Conservation (phyloP, 768 basidiomycete genomes). For the Hygrophorus russula region DNA sequence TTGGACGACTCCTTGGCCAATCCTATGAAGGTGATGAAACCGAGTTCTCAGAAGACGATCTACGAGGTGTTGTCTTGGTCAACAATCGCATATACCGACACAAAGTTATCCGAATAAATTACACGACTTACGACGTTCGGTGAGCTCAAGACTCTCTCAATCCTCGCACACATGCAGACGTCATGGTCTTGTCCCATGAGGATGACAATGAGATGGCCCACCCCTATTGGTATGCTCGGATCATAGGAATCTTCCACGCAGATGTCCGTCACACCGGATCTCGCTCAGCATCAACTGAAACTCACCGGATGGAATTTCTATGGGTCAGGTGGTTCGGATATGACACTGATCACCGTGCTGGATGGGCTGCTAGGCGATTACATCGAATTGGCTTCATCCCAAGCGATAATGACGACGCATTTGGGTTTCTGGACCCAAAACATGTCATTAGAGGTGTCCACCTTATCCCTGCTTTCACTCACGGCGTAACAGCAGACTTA, state of each 20-base stretch:
- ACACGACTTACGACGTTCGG: slow-evolving; percentile 20
- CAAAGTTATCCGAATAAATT: slow-evolving; percentile 16
- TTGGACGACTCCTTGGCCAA: slow-evolving; percentile 5
- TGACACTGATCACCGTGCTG: slow-evolving; percentile 8
- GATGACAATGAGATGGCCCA: slow-evolving; percentile 9
- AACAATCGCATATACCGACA: slow-evolving; percentile 16
- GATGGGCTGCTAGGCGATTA: slow-evolving; percentile 8
- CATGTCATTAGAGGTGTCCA: slow-evolving; percentile 21
- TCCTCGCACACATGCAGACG: slow-evolving; percentile 17
- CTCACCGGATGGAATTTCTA: slow-evolving; percentile 13
- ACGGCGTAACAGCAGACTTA: slow-evolving; percentile 11
- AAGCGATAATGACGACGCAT: slow-evolving; percentile 13
- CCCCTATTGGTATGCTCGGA: slow-evolving; percentile 21
- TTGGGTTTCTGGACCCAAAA: slow-evolving; percentile 23
- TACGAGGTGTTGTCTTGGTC: slow-evolving; percentile 4
- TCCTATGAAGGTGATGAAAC: slow-evolving; percentile 8
- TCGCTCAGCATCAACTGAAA: neutral
- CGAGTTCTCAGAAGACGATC: slow-evolving; percentile 5
- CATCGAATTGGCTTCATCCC: slow-evolving; percentile 16
- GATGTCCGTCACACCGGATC: slow-evolving; percentile 8
- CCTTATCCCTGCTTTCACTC: slow-evolving; percentile 20
- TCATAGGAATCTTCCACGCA: slow-evolving; percentile 21
- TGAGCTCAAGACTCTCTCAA: slow-evolving; percentile 27
- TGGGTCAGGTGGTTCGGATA: slow-evolving; percentile 17
- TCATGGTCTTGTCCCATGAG: slow-evolving; percentile 20